Percentiles rank a stretch among this genome's conserved stretches.
Evolutionary conservation across 345 rosid species (phyloP).

Genomic region (Brassica juncea): DNA sequence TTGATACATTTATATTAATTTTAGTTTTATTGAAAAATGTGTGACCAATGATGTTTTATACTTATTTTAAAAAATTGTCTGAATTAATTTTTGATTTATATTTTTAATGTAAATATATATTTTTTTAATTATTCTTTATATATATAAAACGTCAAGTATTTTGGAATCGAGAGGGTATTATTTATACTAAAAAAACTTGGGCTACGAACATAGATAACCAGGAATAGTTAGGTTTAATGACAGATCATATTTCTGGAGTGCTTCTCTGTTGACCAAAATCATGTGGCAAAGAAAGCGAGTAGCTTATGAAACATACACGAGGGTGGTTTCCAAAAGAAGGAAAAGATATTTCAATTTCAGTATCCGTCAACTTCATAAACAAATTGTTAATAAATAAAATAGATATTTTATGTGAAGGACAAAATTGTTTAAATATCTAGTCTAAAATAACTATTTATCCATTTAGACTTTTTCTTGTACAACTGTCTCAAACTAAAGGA

Average conservation of each 20-base stretch:
- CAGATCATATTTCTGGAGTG: neutral
- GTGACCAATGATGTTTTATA: no score
- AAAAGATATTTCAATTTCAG: conserved; percentile 33
- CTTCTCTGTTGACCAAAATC: conserved; percentile 32
- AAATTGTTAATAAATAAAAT: neutral
- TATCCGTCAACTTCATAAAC: conserved; percentile 28
- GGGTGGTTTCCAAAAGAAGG: conserved; percentile 21
- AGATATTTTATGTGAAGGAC: conserved; percentile 39
- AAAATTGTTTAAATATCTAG: conserved; percentile 29
- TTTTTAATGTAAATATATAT: no score
- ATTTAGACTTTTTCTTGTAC: conserved; percentile 22
- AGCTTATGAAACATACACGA: conserved; percentile 24
- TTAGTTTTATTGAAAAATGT: no score
- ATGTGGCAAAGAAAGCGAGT: conserved; percentile 45
- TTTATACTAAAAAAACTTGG: no score
- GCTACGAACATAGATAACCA: neutral
- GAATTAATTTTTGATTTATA: no score
- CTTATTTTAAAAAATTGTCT: no score
- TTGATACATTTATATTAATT: no score
- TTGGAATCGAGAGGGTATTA: no score
- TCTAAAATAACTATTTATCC: conserved; percentile 10
- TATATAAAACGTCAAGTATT: no score
- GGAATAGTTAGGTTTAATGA: conserved; percentile 17
- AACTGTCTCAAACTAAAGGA: conserved; percentile 9
- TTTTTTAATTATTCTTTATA: no score